A percentile compares a stretch with the other conserved stretches of the same genome.
Conservation (phyloP, 2,329 filamentous ascomycete genomes). For the Fusarium sp. region DNA sequence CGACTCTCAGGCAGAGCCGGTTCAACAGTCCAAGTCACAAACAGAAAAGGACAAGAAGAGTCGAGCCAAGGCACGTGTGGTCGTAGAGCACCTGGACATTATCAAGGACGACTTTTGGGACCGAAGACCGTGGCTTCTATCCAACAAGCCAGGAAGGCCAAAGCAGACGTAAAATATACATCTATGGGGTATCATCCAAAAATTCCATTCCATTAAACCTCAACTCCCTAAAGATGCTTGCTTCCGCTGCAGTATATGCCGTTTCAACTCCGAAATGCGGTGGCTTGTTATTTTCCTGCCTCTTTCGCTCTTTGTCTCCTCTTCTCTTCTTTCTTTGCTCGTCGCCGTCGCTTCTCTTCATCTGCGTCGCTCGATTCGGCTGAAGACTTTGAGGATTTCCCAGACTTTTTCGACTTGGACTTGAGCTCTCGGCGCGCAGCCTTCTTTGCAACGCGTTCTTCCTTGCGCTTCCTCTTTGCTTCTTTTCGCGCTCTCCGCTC, state of each 20-base stretch:
- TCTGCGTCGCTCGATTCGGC: conserved; percentile 44
- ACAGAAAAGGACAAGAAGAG: conserved; percentile 84
- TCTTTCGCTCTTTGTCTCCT: conserved; percentile 45
- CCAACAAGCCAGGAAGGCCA: conserved; percentile 77
- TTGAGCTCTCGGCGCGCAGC: conserved; percentile 40
- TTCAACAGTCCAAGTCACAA: conserved; percentile 77
- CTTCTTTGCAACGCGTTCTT: conserved; percentile 39
- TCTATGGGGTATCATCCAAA: conserved; percentile 47
- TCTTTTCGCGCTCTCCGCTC: conserved; percentile 52
- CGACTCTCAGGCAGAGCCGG: conserved; percentile 61
- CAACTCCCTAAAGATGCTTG: conserved; percentile 45
- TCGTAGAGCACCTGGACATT: conserved; percentile 88
- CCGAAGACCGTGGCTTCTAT: conserved; percentile 82
- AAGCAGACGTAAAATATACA: conserved; percentile 59
- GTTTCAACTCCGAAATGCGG: conserved; percentile 14
- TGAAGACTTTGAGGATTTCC: conserved; percentile 43
- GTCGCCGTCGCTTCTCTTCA: conserved; percentile 59
- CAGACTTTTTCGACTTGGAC: conserved; percentile 40
- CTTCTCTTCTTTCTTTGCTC: conserved; percentile 56
- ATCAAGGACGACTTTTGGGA: conserved; percentile 97
- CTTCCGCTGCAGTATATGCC: conserved; percentile 28
- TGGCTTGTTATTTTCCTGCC: conserved; percentile 23
- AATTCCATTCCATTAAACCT: conserved; percentile 31
- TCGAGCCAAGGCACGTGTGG: conserved; percentile 79
- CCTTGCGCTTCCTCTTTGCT: conserved; percentile 46